Evolutionary conservation across 2,329 filamentous ascomycete species (phyloP).

Genomic region (Colletotrichum scovillei): DNA sequence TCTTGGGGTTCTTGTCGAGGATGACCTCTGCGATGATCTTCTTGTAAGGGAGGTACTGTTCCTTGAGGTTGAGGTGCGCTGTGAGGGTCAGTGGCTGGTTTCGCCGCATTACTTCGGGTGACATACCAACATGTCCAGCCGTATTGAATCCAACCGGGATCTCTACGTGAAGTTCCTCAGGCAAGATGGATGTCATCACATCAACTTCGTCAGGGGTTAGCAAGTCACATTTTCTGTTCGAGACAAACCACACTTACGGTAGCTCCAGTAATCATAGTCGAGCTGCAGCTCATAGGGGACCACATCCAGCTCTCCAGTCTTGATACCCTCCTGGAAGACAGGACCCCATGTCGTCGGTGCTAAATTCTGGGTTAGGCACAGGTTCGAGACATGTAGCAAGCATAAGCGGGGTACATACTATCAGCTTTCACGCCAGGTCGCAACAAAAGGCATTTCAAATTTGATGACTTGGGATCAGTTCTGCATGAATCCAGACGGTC

Average conservation of each 20-base stretch:
- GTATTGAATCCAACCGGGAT: slow-evolving; percentile 88
- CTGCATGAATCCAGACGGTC: slow-evolving; percentile 74
- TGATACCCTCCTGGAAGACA: slow-evolving; percentile 74
- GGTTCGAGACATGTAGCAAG: too few relatives aligned
- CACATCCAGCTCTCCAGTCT: slow-evolving; percentile 75
- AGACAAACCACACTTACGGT: slow-evolving; percentile 64
- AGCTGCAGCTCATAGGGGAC: slow-evolving; percentile 81
- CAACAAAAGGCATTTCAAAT: slow-evolving; percentile 71
- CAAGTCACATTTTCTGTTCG: too few relatives aligned
- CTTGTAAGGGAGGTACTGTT: slow-evolving; percentile 87
- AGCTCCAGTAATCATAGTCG: slow-evolving; percentile 88
- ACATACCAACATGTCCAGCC: slow-evolving; percentile 85
- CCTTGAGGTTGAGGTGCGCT: slow-evolving; percentile 92
- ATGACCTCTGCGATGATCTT: slow-evolving; percentile 86
- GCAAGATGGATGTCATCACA: slow-evolving; percentile 84
- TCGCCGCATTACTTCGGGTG: slow-evolving; percentile 8
- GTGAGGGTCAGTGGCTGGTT: slow-evolving; percentile 26
- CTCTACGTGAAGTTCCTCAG: slow-evolving; percentile 82
- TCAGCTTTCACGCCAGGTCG: slow-evolving; percentile 65
- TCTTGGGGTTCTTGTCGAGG: slow-evolving; percentile 85
- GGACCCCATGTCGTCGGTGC: slow-evolving; percentile 82
- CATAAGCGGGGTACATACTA: slow-evolving; percentile 50
- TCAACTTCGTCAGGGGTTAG: slow-evolving; percentile 66
- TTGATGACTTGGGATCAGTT: slow-evolving; percentile 70
- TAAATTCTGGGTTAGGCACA: slow-evolving; percentile 43